phyloP scores from a whole-genome alignment of 768 basidiomycete genomes.

The Boletus patriciae region DNA sequence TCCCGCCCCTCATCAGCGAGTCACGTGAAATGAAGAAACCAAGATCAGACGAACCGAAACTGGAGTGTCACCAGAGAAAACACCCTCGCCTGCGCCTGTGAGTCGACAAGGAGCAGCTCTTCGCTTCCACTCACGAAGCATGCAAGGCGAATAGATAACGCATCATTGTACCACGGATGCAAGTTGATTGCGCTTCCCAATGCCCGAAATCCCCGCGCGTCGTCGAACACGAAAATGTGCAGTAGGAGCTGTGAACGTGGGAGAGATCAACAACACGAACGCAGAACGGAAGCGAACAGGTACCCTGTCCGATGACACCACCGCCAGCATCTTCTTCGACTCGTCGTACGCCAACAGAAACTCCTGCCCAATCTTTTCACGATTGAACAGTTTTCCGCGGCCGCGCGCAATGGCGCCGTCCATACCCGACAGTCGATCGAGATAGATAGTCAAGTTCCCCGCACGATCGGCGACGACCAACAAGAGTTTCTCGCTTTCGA shows the following conservation, averaged over 20 bases:
- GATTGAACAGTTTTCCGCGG: no score
- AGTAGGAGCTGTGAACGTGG: slow-evolving; percentile 24
- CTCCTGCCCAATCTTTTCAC: neutral
- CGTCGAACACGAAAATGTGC: no score
- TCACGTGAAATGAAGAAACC: neutral
- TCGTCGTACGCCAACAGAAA: no score
- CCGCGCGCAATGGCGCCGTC: slow-evolving; percentile 29
- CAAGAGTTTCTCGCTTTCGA: slow-evolving; percentile 42
- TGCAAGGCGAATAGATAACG: slow-evolving; percentile 18
- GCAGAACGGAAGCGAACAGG: neutral
- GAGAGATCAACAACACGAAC: neutral
- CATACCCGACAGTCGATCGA: slow-evolving; percentile 14
- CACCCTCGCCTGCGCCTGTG: no score
- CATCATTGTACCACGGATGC: no score
- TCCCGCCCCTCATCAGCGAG: neutral
- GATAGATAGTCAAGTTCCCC: no score
- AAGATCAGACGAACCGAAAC: no score
- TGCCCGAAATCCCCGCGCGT: no score
- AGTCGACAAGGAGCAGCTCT: slow-evolving; percentile 42
- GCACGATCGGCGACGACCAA: slow-evolving; percentile 35
- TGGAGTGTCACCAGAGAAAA: no score
- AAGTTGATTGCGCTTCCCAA: no score
- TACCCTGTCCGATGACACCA: slow-evolving; percentile 39
- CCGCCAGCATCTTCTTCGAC: no score
- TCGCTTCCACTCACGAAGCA: slow-evolving; percentile 52